A percentile compares a stretch with the other conserved stretches of the same genome.
Conservation (phyloP, 805 yeast species). For the Teunomyces pallodes region DNA sequence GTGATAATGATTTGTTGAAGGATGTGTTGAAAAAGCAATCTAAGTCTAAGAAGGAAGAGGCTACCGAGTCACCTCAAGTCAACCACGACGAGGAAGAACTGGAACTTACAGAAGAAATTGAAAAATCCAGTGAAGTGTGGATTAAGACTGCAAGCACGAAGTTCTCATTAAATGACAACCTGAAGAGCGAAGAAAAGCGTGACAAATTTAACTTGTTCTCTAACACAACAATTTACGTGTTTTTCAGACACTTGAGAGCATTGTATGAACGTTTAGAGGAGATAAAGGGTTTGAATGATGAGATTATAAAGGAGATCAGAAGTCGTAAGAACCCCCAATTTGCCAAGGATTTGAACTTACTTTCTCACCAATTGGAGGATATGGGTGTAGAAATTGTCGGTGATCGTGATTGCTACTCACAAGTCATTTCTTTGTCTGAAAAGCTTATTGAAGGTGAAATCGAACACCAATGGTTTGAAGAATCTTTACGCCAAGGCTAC, state of each 20-base stretch:
- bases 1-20: conserved; percentile 54
- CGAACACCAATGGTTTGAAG: conserved; percentile 95
- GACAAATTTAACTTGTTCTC: conserved; percentile 75
- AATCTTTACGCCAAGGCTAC: conserved; percentile 90
- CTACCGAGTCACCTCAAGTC: conserved; percentile 27
- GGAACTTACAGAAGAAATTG: conserved; percentile 29
- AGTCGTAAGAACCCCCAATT: conserved; percentile 64
- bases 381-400: conserved; percentile 74
- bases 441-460: conserved; percentile 82
- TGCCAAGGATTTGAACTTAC: conserved; percentile 81
- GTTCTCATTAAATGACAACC: conserved; percentile 25
- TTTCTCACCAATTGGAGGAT: conserved; percentile 77
- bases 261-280: conserved; percentile 78
- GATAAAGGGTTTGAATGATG: conserved; percentile 66
- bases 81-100: conserved; percentile 32
- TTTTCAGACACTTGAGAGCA: conserved; percentile 81
- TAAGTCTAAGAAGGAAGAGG: conserved; percentile 32
- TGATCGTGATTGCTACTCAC: conserved; percentile 63
- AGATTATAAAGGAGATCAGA: conserved; percentile 70
- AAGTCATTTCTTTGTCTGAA: conserved; percentile 72
- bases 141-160: conserved; percentile 33
- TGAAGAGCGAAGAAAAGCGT: conserved; percentile 35
- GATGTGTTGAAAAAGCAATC: conserved; percentile 60
- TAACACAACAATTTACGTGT: conserved; percentile 84
- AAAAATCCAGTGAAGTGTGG: conserved; percentile 43